Evolutionary conservation across 139 green algal species (phyloP), one percentile per base, ranked within the genome.

Genomic region (Deuterostichococcus epilithicus): DNA sequence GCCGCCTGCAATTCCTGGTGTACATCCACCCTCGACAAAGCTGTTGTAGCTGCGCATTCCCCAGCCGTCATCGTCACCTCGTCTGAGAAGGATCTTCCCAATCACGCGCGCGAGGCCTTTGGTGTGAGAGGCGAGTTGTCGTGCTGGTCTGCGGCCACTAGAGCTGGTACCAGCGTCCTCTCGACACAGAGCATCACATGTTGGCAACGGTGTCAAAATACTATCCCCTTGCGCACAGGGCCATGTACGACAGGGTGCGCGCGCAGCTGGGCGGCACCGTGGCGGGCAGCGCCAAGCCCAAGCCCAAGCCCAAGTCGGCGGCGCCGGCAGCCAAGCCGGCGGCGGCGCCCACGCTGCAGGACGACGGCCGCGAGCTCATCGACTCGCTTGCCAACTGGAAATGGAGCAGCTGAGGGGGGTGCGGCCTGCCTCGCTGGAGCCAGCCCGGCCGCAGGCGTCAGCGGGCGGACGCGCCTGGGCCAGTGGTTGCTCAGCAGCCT

Each of bases 201-300:
- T 8, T 72, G 13, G 15, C 13, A 60, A 33, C 67, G 39, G 68
- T 32, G 25, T 1, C 30, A 47, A 8, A 42, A 1, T 3, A 0
- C 2, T 8, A 20, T 72, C 33, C 13, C 1, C 1, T 44, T 42
- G 28, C 68, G 25, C 67, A 37, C 72, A 82, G 77, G 77, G 68
- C 71, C 13, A 44, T 82, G 71, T 82, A 82, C 76, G 60, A 82
- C 22, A 70, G 71, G 5, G 77, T 82, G 63, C 38, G 68, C 23
- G 70, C 77, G 23, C 58, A 70, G 39, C 33, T 82, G 71, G 74
- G 60, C 30, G 77, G 77, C 72, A 82, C n/a, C 23, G 0, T 34
- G 30, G 63, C 22, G 63, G n/a, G 22, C 28, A 26, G 25, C 58
- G 1, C 18, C 39, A 32, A n/a, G 30, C 33, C 33, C 52, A 34